Conservation (phyloP, 1,139 yeast genomes). For the Hansenula sp. region DNA sequence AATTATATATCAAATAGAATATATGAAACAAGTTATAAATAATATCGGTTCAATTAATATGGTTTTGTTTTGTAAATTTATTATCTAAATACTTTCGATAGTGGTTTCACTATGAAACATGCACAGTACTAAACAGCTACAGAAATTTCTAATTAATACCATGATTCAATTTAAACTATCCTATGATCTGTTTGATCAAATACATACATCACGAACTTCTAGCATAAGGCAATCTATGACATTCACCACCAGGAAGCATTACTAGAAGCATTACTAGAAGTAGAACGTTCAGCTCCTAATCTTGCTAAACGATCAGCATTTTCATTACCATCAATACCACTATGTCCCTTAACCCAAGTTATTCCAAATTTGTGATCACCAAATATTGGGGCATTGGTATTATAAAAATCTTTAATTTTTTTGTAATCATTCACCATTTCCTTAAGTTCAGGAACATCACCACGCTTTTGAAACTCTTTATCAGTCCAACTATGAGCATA, state of each 20-base stretch:
- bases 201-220: too few relatives aligned
- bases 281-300: conserved; percentile 42
- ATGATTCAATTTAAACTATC: too few relatives aligned
- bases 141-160: too few relatives aligned
- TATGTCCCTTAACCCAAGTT: conserved; percentile 70
- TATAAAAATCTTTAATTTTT: conserved; percentile 26
- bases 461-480: conserved; percentile 22
- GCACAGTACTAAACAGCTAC: too few relatives aligned
- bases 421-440: conserved; percentile 23
- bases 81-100: background rate
- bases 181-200: too few relatives aligned
- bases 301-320: conserved; percentile 75
- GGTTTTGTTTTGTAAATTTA: background rate
- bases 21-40: too few relatives aligned
- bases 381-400: conserved; percentile 20
- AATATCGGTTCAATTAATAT: too few relatives aligned
- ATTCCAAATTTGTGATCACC: conserved; percentile 33
- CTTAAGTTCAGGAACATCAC: conserved; percentile 24
- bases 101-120: too few relatives aligned
- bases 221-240: too few relatives aligned
- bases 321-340: conserved; percentile 67
- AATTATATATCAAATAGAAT: too few relatives aligned
- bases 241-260: too few relatives aligned
- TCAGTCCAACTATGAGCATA: conserved; percentile 41
- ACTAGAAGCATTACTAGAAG: too few relatives aligned